These are phyloP conservation scores for Populus tomentosa DNA, from an alignment of 441 rosid species.

Conservation along the genomic window DNA sequence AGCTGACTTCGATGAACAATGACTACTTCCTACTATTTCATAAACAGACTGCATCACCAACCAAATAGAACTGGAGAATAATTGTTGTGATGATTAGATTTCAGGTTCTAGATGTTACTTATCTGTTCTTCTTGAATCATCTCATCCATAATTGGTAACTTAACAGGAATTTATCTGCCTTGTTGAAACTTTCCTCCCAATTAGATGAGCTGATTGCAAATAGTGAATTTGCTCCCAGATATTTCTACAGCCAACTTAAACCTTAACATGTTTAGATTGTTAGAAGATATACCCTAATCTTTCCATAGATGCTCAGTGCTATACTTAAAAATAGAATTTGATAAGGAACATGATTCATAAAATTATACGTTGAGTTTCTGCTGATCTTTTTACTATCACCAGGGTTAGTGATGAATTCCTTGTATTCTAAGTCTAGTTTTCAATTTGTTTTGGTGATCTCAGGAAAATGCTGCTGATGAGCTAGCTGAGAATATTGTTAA, in stretches of 20 bases:
- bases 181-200: neutral
- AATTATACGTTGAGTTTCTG: no score
- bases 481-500: slow-evolving; percentile 46
- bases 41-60: neutral
- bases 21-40: neutral
- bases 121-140: neutral
- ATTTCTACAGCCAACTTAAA: neutral
- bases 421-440: neutral
- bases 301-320: neutral
- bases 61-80: neutral
- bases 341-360: neutral
- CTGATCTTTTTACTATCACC: neutral
- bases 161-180: neutral
- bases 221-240: neutral
- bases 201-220: neutral
- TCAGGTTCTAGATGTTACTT: slow-evolving; percentile 1
- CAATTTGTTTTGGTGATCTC: slow-evolving; percentile 18
- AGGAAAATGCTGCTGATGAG: slow-evolving; percentile 69
- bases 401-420: neutral
- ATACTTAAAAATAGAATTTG: no score
- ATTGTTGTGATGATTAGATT: neutral
- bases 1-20: neutral
- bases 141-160: neutral
- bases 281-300: neutral
- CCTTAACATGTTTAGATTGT: neutral